Evolutionary conservation across 169 alveolate species (phyloP).

Genomic region (Eimeria zaria): DNA sequence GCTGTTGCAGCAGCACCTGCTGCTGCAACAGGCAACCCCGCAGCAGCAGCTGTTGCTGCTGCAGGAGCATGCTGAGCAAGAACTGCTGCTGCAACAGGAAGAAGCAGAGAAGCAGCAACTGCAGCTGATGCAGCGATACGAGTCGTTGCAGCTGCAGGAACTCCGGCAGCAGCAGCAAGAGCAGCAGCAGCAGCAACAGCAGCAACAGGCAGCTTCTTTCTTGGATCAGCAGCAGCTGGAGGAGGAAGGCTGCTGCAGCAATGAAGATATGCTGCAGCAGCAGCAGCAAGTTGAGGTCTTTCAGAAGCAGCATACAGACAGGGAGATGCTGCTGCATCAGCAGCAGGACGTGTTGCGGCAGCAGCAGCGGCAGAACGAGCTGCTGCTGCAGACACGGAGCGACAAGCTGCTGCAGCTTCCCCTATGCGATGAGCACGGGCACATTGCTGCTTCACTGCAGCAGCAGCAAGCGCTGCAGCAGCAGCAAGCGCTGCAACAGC

Average conservation of each 20-base stretch:
- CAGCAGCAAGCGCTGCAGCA: slow-evolving; percentile 13
- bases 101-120: slow-evolving; percentile 29
- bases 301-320: neutral
- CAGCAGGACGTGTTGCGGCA: neutral
- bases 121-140: slow-evolving; percentile 17
- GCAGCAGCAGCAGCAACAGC: slow-evolving; percentile 23
- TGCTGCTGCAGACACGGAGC: slow-evolving; percentile 10
- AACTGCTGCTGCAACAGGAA: slow-evolving; percentile 31
- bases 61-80: neutral
- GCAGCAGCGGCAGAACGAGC: slow-evolving; percentile 40
- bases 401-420: neutral
- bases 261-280: slow-evolving; percentile 1
- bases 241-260: neutral
- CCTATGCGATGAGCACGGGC: slow-evolving; percentile 16
- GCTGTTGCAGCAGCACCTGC: slow-evolving; percentile 56
- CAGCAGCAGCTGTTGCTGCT: slow-evolving; percentile 29
- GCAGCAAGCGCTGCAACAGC: neutral
- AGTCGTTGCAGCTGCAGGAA: slow-evolving; percentile 8
- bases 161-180: neutral
- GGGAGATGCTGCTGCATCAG: neutral
- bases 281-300: neutral
- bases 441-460: slow-evolving; percentile 24
- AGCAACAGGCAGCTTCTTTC: slow-evolving; percentile 8
- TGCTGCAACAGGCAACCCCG: too few relatives aligned
- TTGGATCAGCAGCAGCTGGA: slow-evolving; percentile 19